A percentile compares a stretch with the other conserved stretches of the same genome.
phyloP scores from a whole-genome alignment of 306 rosid species.

The Arachis hypogaea region DNA sequence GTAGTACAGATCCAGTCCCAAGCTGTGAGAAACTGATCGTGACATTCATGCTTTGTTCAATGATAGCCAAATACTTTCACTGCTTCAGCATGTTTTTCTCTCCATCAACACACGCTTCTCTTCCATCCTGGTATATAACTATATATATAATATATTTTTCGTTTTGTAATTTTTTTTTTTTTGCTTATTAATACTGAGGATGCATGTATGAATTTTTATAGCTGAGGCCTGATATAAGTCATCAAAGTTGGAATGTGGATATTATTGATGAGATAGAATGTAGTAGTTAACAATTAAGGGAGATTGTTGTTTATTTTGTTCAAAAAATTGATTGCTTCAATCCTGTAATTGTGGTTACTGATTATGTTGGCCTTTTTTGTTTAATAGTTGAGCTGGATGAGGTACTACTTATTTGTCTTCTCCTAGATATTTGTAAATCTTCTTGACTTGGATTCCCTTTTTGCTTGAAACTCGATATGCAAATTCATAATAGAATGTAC shows the following conservation, averaged over 20 bases:
- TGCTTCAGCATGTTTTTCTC: constrained; percentile 45
- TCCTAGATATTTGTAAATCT: constrained; percentile 13
- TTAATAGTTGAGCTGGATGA: constrained; percentile 23
- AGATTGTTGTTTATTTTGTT: constrained; percentile 18
- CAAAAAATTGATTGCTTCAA: background rate
- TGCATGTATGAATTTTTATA: too few species aligned
- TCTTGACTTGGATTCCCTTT: constrained; percentile 12
- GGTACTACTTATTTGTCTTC: constrained; percentile 9
- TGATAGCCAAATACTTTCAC: constrained; percentile 17
- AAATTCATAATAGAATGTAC: constrained; percentile 22
- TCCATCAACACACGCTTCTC: constrained; percentile 59
- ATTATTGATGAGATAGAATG: too few species aligned
- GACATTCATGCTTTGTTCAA: constrained; percentile 72
- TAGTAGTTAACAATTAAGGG: background rate
- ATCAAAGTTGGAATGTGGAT: too few species aligned
- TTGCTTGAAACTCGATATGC: constrained; percentile 12
- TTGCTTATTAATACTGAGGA: too few species aligned
- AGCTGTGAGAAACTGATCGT: constrained; percentile 83
- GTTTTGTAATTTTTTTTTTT: background rate
- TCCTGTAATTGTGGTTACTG: constrained; percentile 6
- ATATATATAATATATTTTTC: too few species aligned
- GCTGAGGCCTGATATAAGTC: too few species aligned
- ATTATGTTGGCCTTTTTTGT: background rate
- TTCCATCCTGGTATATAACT: constrained; percentile 47
- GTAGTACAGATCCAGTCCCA: constrained; percentile 96